phyloP scores from a whole-genome alignment of 106 monocot genomes.

The Xerophyta viscosa region DNA sequence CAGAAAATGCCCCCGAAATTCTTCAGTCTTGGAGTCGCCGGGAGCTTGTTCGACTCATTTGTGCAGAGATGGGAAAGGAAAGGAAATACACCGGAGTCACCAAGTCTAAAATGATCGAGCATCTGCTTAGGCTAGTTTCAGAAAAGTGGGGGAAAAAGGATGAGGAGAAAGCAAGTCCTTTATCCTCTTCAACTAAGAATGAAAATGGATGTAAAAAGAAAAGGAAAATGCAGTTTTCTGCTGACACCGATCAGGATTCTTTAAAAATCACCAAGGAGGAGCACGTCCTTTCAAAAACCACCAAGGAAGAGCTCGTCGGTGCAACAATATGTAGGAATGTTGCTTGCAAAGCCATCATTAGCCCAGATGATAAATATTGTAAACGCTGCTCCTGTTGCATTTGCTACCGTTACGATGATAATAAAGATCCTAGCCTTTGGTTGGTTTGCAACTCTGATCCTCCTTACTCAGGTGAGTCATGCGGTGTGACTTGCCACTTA shows the following conservation, averaged over 20 bases:
- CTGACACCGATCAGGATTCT: background rate
- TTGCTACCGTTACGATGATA: conserved; percentile 72
- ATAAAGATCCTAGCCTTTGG: conserved; percentile 91
- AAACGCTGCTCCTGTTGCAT: conserved; percentile 77
- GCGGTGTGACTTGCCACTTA: conserved; percentile 76
- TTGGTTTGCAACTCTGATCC: conserved; percentile 57
- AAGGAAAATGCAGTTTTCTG: conserved; percentile 13
- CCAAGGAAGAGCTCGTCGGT: background rate
- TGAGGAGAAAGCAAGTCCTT: conserved; percentile 11
- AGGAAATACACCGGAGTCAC: conserved; percentile 86
- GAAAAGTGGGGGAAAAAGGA: conserved; percentile 35
- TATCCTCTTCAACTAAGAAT: conserved; percentile 6
- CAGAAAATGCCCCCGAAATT: conserved; percentile 49
- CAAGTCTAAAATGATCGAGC: conserved; percentile 69
- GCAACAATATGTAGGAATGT: conserved; percentile 38
- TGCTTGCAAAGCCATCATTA: conserved; percentile 55
- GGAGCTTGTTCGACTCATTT: conserved; percentile 82
- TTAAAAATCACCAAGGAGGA: background rate
- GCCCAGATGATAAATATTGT: conserved; percentile 42
- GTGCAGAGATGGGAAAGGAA: conserved; percentile 81
- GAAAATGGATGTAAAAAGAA: conserved; percentile 18
- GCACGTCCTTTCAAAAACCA: background rate
- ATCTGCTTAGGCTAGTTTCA: conserved; percentile 55
- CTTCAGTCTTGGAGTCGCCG: conserved; percentile 81
- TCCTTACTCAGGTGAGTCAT: conserved; percentile 27